Conservation (phyloP, 2,329 filamentous ascomycete genomes). For the Chrysosporium keratinophilum region DNA sequence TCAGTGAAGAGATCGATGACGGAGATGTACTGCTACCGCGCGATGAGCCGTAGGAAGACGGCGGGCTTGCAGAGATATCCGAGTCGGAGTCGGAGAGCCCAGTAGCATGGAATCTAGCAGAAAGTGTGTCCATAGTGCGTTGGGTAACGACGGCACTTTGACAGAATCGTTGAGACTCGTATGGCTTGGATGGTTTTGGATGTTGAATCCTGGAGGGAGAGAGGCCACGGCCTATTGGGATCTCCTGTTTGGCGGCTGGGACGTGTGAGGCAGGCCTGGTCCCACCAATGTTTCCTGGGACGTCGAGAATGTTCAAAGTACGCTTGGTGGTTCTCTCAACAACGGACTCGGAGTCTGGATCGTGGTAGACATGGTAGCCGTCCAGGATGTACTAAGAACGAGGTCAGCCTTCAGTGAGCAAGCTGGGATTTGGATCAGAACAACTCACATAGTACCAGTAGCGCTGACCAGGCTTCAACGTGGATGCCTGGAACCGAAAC, state of each 20-base stretch:
- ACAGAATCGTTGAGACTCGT: conserved; percentile 79
- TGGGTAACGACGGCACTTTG: conserved; percentile 66
- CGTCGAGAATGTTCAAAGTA: conserved; percentile 94
- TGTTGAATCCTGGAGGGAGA: conserved; percentile 82
- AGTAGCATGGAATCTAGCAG: conserved; percentile 61
- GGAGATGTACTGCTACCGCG: conserved; percentile 54
- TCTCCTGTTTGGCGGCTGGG: conserved; percentile 43
- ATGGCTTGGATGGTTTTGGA: conserved; percentile 78
- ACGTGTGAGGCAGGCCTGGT: conserved; percentile 32
- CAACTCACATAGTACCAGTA: conserved; percentile 89
- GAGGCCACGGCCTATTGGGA: conserved; percentile 79
- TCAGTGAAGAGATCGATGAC: conserved; percentile 54
- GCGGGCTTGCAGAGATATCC: conserved; percentile 63
- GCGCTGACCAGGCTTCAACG: conserved; percentile 75
- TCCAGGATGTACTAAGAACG: conserved; percentile 75
- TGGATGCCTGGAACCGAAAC: conserved; percentile 85
- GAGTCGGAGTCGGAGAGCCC: conserved; percentile 62
- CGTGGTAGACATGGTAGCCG: conserved; percentile 95
- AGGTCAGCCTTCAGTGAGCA: conserved; percentile 14
- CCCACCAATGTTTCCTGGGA: conserved; percentile 52
- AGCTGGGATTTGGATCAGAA: neutral
- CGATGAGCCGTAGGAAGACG: conserved; percentile 62
- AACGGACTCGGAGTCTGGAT: conserved; percentile 78
- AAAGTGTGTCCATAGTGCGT: conserved; percentile 63
- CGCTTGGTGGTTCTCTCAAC: conserved; percentile 94